A percentile compares a stretch with the other conserved stretches of the same genome.
Conservation (phyloP, 2,329 filamentous ascomycete species). For the Cercospora nicotianae region DNA sequence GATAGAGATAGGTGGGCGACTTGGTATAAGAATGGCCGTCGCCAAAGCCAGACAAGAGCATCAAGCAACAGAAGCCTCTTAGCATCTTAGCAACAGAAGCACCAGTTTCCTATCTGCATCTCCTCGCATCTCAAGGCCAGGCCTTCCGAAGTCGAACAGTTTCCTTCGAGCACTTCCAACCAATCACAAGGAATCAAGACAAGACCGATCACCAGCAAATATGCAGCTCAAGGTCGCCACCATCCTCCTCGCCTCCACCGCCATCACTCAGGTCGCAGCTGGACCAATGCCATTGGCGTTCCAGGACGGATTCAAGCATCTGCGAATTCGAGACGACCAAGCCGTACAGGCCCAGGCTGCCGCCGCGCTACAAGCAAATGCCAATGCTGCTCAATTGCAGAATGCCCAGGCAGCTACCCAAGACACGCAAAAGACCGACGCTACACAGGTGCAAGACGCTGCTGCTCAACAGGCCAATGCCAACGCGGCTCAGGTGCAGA, state of each 20-base stretch:
- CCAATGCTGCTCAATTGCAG: neutral
- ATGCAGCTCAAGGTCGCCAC: slow-evolving; percentile 2
- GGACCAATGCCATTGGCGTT: neutral
- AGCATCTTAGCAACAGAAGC: slow-evolving; percentile 3
- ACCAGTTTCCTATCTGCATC: neutral
- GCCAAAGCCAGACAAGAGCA: neutral
- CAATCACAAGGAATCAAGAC: neutral
- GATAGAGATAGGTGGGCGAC: neutral
- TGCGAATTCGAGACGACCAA: neutral
- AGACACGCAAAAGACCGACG: neutral
- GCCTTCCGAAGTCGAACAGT: neutral
- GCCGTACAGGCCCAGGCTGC: neutral
- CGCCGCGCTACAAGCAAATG: neutral
- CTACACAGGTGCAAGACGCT: neutral
- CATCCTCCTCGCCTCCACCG: neutral
- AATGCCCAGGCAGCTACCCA: neutral
- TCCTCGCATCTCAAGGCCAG: neutral
- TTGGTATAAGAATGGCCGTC: neutral
- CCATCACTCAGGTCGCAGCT: neutral
- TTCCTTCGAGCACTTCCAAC: neutral
- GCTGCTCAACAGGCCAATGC: neutral
- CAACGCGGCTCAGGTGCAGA: neutral
- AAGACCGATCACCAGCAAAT: neutral
- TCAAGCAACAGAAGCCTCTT: slow-evolving; percentile 7
- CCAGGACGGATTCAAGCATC: neutral